phyloP scores from a whole-genome alignment of 129 eudicot genomes.

The Flaveria bidentis region DNA sequence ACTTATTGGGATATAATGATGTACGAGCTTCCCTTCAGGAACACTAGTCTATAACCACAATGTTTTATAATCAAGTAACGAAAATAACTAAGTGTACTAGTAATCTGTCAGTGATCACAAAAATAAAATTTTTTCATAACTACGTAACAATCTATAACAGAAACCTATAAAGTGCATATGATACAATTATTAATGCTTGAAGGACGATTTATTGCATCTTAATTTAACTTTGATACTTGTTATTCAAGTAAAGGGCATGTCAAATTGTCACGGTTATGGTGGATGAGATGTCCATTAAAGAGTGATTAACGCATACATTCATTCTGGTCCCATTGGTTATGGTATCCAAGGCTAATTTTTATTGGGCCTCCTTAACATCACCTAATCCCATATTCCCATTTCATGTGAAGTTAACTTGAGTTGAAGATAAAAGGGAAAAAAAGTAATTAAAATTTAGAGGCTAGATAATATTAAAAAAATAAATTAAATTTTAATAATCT shows the following conservation, averaged over 20 bases:
- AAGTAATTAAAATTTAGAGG: too few species aligned
- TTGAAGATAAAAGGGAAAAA: too few species aligned
- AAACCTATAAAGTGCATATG: slow-evolving; percentile 1
- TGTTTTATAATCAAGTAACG: too few species aligned
- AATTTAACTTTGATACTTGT: slow-evolving; percentile 10
- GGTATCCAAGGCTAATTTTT: slow-evolving; percentile 25
- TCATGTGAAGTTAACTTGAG: neutral
- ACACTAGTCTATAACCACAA: too few species aligned
- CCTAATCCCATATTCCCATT: neutral
- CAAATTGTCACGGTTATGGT: neutral
- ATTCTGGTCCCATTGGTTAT: slow-evolving; percentile 27
- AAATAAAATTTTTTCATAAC: too few species aligned
- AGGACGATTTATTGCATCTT: slow-evolving; percentile 21
- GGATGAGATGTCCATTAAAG: slow-evolving; percentile 23
- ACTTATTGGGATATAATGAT: too few species aligned
- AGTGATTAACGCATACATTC: slow-evolving; percentile 26
- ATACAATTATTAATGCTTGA: slow-evolving; percentile 22
- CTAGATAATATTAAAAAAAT: too few species aligned
- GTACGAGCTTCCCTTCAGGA: too few species aligned
- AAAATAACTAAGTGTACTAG: too few species aligned
- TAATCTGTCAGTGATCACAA: too few species aligned
- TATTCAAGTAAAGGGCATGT: slow-evolving; percentile 12
- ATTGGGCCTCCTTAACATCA: neutral
- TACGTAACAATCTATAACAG: neutral
- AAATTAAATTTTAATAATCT: too few species aligned